Base-by-base conservation (phyloP, 208 protist genomes). In the Crithidia expoeki region DNA sequence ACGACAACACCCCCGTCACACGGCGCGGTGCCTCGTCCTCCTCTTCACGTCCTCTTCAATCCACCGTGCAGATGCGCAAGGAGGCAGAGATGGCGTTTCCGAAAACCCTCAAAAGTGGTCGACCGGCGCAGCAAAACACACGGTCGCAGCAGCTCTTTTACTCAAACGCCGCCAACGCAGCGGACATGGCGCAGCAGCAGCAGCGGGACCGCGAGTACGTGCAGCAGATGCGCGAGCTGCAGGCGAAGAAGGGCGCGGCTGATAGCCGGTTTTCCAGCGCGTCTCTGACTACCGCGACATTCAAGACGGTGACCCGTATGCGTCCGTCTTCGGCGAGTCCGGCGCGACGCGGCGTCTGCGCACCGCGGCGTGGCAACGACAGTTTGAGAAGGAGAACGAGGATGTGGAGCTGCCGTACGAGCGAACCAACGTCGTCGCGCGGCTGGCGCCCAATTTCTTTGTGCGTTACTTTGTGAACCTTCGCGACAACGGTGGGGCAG, bases 371-470 rank as follows among this genome's bases (percentile, higher is more conserved):
- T 96, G 91, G 91, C 91, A 94, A 78, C 68, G 84, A 21, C 91
- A 96, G 81, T 96, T 96, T 57, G 91, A 96, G 65, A 79, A 86
- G 72, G 88, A 96, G 58, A 96, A 96, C 68, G 81, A 80, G 28
- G 55, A 86, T 49, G 81, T 92, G 9, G 84, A 89, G 71, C 78
- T 96, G 47, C 88, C 91, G 7, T 96, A 96, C 57, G 91, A 96
- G 50, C 86, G 89, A 23, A 92, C 83, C 4, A 94, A 88, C 59
- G 67, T 83, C 4, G n/a, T 96, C n/a, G 76, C 80, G 36, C 68
- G 82, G 6, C 47, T 89, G 21, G 87, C 85, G 16, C 91, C 91
- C 27, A 96, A 96, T 67, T 90, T 86, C 83, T 94, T 96, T 67
- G 88, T 96, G 33, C 84, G 88, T 0, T 93, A 92, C 72, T 93